Percentiles rank a stretch among this genome's conserved stretches.
These are phyloP conservation scores for Kuraishia piskuri DNA, from an alignment of 805 yeast genomes.

Conservation along the genomic window DNA sequence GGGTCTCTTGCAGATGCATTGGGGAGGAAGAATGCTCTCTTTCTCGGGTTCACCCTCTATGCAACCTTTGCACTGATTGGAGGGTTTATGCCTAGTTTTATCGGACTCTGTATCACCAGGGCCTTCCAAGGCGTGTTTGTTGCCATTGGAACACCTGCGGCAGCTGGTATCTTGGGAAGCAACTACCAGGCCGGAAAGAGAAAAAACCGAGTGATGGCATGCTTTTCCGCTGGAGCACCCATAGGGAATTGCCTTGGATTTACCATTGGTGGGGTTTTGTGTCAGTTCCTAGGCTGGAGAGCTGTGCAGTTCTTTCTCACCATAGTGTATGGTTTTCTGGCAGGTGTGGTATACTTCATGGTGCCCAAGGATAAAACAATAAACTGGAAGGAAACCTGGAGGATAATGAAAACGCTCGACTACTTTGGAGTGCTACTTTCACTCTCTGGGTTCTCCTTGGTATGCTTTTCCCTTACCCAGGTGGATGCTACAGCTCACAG, in stretches of 20 bases:
- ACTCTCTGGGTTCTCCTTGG: constrained; percentile 28
- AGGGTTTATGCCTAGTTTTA: constrained; percentile 23
- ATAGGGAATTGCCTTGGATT: constrained; percentile 29
- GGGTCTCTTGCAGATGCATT: constrained; percentile 30
- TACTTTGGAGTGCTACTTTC: constrained; percentile 34
- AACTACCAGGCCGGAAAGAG: constrained; percentile 23
- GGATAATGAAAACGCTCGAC: constrained; percentile 23
- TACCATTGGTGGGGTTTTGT: constrained; percentile 30
- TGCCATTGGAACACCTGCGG: constrained; percentile 30
- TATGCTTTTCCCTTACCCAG: constrained; percentile 36
- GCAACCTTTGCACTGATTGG: constrained; percentile 17
- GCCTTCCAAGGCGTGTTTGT: constrained; percentile 29
- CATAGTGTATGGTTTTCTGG: constrained; percentile 22
- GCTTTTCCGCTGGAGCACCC: constrained; percentile 33
- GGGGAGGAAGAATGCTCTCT: constrained; percentile 24
- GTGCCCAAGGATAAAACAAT: constrained; percentile 25
- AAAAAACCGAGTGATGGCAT: constrained; percentile 26
- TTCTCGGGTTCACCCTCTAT: constrained; percentile 11
- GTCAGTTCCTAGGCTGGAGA: constrained; percentile 26
- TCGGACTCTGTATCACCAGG: constrained; percentile 26
- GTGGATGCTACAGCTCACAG: constrained; percentile 28
- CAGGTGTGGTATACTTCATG: constrained; percentile 13
- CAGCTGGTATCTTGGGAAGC: constrained; percentile 31
- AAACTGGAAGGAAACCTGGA: constrained; percentile 11
- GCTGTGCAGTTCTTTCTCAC: constrained; percentile 27